Conservation (phyloP, 75 land plant species). For the Cupressus sempervirens region DNA sequence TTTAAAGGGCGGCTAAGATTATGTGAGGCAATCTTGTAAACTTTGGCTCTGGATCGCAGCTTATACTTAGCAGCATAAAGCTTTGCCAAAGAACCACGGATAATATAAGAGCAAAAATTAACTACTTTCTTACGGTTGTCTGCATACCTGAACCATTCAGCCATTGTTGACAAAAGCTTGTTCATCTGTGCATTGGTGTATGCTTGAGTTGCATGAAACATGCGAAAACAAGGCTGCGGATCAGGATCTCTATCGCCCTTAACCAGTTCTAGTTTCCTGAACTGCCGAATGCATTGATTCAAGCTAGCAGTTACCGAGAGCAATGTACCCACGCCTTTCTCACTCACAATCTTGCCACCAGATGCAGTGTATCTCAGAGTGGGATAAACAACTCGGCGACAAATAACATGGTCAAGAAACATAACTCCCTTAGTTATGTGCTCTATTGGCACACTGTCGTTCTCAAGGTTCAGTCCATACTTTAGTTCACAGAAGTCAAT, state of each 20-base stretch:
- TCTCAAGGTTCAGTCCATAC: conserved; percentile 54
- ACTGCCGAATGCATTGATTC: conserved; percentile 60
- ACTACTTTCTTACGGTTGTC: conserved; percentile 70
- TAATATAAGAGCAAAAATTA: conserved; percentile 60
- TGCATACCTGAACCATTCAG: conserved; percentile 75
- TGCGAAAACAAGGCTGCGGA: conserved; percentile 80
- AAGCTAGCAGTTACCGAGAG: conserved; percentile 69
- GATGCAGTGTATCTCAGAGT: conserved; percentile 62
- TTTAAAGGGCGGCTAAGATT: conserved; percentile 69
- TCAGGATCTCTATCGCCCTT: conserved; percentile 72
- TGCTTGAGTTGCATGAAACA: conserved; percentile 82
- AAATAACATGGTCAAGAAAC: conserved; percentile 74
- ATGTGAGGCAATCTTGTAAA: conserved; percentile 63
- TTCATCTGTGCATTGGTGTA: conserved; percentile 83
- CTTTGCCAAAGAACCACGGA: conserved; percentile 75
- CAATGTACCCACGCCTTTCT: conserved; percentile 67
- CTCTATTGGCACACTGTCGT: conserved; percentile 61
- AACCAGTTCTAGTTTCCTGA: conserved; percentile 55
- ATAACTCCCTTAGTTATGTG: conserved; percentile 72
- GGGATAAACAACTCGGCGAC: conserved; percentile 55
- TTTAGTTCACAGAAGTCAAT: conserved; percentile 56
- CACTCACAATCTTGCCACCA: conserved; percentile 69
- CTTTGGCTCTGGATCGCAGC: conserved; percentile 73
- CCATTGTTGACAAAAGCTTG: conserved; percentile 58
- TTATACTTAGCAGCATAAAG: conserved; percentile 87